Evolutionary conservation across 192 early-diverging fungal species (phyloP).

Genomic region (Mortierella alpina): DNA sequence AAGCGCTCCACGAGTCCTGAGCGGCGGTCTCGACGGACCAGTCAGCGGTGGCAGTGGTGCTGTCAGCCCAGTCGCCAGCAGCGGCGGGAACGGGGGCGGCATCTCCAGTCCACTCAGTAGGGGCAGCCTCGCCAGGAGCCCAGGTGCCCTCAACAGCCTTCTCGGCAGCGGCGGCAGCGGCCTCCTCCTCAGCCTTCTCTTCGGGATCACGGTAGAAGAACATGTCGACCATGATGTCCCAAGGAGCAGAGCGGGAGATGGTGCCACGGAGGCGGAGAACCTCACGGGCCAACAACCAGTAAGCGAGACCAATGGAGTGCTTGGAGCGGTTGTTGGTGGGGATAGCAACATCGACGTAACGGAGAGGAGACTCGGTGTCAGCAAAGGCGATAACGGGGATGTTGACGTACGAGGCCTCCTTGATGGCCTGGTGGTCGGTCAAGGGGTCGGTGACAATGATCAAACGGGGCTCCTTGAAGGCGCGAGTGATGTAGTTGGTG

Average conservation of each 20-base stretch:
- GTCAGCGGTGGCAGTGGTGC: constrained; percentile 33
- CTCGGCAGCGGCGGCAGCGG: constrained; percentile 67
- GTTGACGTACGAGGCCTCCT: constrained; percentile 99
- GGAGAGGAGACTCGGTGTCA: constrained; percentile 96
- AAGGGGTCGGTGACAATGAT: constrained; percentile 98
- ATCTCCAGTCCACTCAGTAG: constrained; percentile 77
- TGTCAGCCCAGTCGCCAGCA: constrained; percentile 56
- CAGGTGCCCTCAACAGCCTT: constrained; percentile 47
- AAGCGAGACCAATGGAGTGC: constrained; percentile 97
- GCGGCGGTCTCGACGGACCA: constrained; percentile 38
- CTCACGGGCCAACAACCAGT: constrained; percentile 98
- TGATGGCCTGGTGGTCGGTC: constrained; percentile 98
- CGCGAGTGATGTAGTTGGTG: constrained; percentile 99
- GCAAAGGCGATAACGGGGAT: constrained; percentile 99
- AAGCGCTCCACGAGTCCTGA: constrained; percentile 44
- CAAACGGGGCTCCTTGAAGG: constrained; percentile 99
- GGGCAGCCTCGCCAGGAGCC: constrained; percentile 54
- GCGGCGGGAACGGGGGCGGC: constrained; percentile 32
- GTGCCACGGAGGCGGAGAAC: constrained; percentile 97
- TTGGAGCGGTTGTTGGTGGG: constrained; percentile 99
- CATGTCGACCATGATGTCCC: constrained; percentile 99
- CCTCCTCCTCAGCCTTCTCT: constrained; percentile 95
- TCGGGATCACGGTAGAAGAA: constrained; percentile 99
- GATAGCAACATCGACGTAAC: constrained; percentile 98
- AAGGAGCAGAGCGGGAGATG: constrained; percentile 84